Evolutionary conservation across 2,329 filamentous ascomycete genomes (phyloP), one percentile per base, ranked within the genome.

Genomic region (Dissoconium aciculare): DNA sequence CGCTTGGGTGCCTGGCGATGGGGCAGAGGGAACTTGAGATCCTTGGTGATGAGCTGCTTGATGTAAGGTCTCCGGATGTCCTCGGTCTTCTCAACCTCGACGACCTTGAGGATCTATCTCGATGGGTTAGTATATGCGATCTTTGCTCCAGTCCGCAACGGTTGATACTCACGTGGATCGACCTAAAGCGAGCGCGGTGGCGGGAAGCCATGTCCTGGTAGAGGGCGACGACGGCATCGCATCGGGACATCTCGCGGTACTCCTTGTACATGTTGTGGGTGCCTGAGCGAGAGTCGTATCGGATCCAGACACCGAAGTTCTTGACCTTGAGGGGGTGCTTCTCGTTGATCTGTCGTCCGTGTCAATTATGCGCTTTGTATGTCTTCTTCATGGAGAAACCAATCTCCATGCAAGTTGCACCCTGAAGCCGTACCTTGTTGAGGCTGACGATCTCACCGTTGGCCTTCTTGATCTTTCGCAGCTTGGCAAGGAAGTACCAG

Each of bases 191-290:
- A 58, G 89, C 78, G 61, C 82, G 84, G 77, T 98, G 89, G 63
- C 89, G 83, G 64, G 91, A 87, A 53, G 89, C 84, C 89, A 98
- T 95, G 71, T 98, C 89, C 67, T 89, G 81, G 79, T 98, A 98
- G 60, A 98, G 76, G 51, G 87, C 68, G 68, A 95, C 81, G 57
- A 95, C 87, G 49, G 89, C 89, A 51, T 89, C 87, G 57, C 78
- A 81, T 66, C 89, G 75, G 61, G 81, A 87, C 74, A 95, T 81
- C 74, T 95, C 89, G 62, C 89, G 82, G 80, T 94, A 95, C 78
- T 98, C 89, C 78, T 95, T 95, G 83, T 98, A 98, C 89, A 98
- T 98, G 80, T 98, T 98, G 84, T 98, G 89, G 56, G 89, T 98
- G 56, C 89, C 89, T 55, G 89, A 95, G 66, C 89, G 87, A 43